A percentile compares a stretch with the other conserved stretches of the same genome.
Conservation (phyloP, 257 asterid species). For the Primulina eburnea region DNA sequence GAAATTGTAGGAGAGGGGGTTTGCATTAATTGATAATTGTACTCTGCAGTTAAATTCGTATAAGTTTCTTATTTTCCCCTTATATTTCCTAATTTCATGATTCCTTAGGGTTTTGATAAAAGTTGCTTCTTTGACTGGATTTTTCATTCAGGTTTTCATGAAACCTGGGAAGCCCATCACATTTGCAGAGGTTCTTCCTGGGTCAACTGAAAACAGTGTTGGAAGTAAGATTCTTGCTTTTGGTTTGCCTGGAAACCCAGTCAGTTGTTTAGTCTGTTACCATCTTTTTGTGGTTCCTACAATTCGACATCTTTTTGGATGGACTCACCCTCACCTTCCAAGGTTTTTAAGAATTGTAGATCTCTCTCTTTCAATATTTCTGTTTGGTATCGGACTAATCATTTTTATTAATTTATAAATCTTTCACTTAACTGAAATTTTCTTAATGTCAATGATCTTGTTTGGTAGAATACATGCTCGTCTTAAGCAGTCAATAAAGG, state of each 20-base stretch:
- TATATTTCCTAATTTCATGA: slow-evolving; percentile 13
- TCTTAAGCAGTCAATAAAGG: slow-evolving; percentile 70
- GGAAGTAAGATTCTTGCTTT: slow-evolving; percentile 73
- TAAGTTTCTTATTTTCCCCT: not conserved
- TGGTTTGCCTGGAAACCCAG: slow-evolving; percentile 99
- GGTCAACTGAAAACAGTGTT: slow-evolving; percentile 34
- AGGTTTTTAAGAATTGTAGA: slow-evolving; percentile 51
- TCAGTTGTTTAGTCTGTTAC: slow-evolving; percentile 92
- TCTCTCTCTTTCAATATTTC: slow-evolving; percentile 23
- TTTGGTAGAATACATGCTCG: slow-evolving; percentile 80
- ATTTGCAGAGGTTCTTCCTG: slow-evolving; percentile 70
- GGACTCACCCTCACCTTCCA: slow-evolving; percentile 78
- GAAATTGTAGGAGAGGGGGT: slow-evolving; percentile 10
- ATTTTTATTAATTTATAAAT: slow-evolving; percentile 15
- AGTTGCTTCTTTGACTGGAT: slow-evolving; percentile 1
- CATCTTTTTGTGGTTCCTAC: slow-evolving; percentile 91
- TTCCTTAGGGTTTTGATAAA: slow-evolving; percentile 2
- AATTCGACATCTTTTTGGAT: slow-evolving; percentile 82
- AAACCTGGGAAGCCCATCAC: slow-evolving; percentile 96
- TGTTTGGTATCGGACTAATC: slow-evolving; percentile 11
- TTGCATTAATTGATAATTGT: slow-evolving; percentile 8
- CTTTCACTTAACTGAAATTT: slow-evolving; percentile 23
- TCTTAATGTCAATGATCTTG: slow-evolving; percentile 20
- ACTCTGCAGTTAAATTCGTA: slow-evolving; percentile 7
- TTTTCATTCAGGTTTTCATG: slow-evolving; percentile 69